Base-by-base conservation (phyloP, 192 early-diverging fungal species). In the Allomyces arbusculus region DNA sequence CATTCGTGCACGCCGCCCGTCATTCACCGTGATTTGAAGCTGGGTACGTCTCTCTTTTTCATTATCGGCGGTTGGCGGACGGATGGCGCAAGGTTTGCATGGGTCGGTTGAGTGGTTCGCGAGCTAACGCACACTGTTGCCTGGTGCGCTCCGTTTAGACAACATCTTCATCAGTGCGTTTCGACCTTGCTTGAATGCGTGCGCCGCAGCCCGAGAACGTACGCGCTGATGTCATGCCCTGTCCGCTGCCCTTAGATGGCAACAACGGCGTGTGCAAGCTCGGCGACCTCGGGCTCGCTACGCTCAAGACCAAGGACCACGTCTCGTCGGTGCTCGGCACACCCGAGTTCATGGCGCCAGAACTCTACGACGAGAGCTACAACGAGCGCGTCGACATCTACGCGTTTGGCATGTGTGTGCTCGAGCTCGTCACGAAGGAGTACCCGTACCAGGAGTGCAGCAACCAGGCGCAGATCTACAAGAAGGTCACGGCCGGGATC, bases 351-450 rank as follows among this genome's bases (percentile, higher is more conserved):
- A 88, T 89, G 87, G 87, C 87, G 23, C 86, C 88, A 19, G 88
- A 89, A 74, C 87, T 89, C 85, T 90, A 90, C 70, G 88, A 90
- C 62, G 88, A 90, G 72, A 85, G 86, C 10, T 90, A 90, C 69
- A 88, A 73, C 73, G 88, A 90, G 75, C 89, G 88, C 63, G 87
- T 89, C 10, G 88, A 90, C 65, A 87, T 90, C 45, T 90, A 90
- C 73, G 88, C 88, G 9, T 90, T 90, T 71, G 88, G 88, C 23
- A 88, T 90, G 86, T 86, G 87, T 50, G 68, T 90, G 19, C 68
- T 90, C 26, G 88, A 90, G 71, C 89, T 90, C 87, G 88, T 86
- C 20, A 90, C 88, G 16, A 86, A 86, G 43, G 86, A 90, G 75
- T 90, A 90, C 63, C 88, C 88, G 9, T 90, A 90, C 69, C 72